Percentiles rank a stretch among this genome's conserved stretches.
Conservation (phyloP, 352 stramenopile species). For the Salisapilia sapeloensis region DNA sequence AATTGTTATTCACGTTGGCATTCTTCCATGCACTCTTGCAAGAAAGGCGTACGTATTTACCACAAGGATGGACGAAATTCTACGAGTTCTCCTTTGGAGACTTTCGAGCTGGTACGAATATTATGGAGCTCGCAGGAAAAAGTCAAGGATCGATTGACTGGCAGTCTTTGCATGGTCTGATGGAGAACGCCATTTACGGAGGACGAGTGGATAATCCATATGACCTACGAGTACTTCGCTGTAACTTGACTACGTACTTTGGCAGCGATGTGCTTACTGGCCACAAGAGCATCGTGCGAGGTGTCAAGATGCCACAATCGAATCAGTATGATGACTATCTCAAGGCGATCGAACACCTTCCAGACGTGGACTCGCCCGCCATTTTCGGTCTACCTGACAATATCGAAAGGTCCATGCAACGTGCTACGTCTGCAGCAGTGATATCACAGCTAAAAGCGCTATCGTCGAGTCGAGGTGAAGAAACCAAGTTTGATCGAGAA, state of each 20-base stretch:
- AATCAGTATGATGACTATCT: conserved; percentile 46
- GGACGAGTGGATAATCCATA: conserved; percentile 88
- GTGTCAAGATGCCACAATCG: conserved; percentile 55
- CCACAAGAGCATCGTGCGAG: conserved; percentile 33
- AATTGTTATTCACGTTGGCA: conserved; percentile 79
- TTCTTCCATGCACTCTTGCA: conserved; percentile 83
- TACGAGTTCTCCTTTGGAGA: conserved; percentile 94
- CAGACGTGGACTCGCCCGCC: conserved; percentile 49
- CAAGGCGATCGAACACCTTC: conserved; percentile 52
- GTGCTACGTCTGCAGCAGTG: conserved; percentile 68
- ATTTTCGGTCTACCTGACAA: conserved; percentile 90
- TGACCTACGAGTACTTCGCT: conserved; percentile 81
- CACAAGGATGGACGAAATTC: conserved; percentile 92
- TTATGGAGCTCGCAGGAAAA: conserved; percentile 72
- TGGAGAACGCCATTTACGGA: conserved; percentile 93
- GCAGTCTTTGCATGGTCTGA: conserved; percentile 83
- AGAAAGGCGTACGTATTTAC: conserved; percentile 85
- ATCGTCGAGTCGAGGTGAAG: conserved; percentile 31
- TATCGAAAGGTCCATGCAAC: conserved; percentile 88
- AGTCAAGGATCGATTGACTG: conserved; percentile 59
- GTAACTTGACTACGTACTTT: conserved; percentile 82
- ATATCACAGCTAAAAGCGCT: conserved; percentile 79
- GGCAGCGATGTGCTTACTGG: conserved; percentile 51
- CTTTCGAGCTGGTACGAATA: conserved; percentile 82
- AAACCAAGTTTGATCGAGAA: conserved; percentile 81